Conservation (phyloP, 139 green algal genomes). For the Eudorina sp. region DNA sequence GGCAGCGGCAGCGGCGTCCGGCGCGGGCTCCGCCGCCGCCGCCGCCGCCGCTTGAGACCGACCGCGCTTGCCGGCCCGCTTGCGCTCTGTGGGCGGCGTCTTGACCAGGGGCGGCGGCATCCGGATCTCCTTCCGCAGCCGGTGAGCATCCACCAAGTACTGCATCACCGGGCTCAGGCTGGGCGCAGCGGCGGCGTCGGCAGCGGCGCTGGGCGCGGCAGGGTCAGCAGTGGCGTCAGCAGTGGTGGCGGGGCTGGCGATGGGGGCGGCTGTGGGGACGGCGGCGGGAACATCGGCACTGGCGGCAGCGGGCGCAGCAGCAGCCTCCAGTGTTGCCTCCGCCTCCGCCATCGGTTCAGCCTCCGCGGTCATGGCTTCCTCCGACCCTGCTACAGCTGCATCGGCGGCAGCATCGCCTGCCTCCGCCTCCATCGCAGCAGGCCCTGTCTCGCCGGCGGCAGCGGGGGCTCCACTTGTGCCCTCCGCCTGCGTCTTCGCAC, state of each 20-base stretch:
- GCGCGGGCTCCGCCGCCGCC: background rate
- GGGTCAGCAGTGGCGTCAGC: too few species aligned
- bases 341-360: too few species aligned
- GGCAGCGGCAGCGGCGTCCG: background rate
- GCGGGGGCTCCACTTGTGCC: background rate
- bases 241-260: background rate
- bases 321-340: too few species aligned
- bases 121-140: slow-evolving; percentile 40
- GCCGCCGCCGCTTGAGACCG: too few species aligned
- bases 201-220: background rate
- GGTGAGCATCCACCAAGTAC: slow-evolving; percentile 33
- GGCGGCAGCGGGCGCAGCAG: background rate
- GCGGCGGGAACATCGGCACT: background rate
- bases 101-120: background rate
- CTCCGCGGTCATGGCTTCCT: too few species aligned
- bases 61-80: background rate
- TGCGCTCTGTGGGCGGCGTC: background rate
- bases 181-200: background rate
- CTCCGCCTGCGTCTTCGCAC: background rate
- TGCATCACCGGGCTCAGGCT: slow-evolving; percentile 27
- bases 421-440: too few species aligned
- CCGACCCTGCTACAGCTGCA: too few species aligned
- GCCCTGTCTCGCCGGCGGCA: too few species aligned
- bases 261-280: background rate
- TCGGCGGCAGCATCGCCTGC: too few species aligned